These are phyloP conservation scores for Lonicera japonica DNA, from an alignment of 129 eudicot species.

Conservation along the genomic window DNA sequence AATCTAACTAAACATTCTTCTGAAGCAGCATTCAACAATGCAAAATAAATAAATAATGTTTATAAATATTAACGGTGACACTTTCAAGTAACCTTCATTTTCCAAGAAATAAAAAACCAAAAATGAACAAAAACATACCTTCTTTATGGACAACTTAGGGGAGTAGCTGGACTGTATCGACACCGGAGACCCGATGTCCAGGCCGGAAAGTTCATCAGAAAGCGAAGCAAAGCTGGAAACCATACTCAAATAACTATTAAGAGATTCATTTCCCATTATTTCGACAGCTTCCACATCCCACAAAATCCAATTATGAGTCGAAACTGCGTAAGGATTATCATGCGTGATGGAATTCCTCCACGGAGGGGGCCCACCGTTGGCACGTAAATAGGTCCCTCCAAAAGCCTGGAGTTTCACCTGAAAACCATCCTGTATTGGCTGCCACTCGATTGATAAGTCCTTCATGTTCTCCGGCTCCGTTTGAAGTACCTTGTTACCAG, in stretches of 20 bases:
- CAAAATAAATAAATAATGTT: too few relatives aligned
- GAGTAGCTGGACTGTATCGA: constrained; percentile 21
- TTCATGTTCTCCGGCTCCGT: constrained; percentile 28
- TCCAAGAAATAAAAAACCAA: too few relatives aligned
- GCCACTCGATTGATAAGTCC: constrained; percentile 62
- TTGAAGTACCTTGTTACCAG: constrained; percentile 68
- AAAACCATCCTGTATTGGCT: constrained; percentile 77
- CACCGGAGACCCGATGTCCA: constrained; percentile 34
- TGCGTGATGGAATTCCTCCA: constrained; percentile 84
- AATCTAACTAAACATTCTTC: too few relatives aligned
- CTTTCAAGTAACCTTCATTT: too few relatives aligned
- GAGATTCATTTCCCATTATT: constrained; percentile 44
- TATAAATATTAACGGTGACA: too few relatives aligned
- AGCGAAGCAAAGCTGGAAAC: constrained; percentile 48
- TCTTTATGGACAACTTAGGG: constrained; percentile 20
- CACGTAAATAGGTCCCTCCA: constrained; percentile 63
- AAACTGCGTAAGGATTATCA: constrained; percentile 42
- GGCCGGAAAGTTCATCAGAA: constrained; percentile 40
- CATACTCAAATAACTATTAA: constrained; percentile 40
- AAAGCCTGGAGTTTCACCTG: constrained; percentile 51
- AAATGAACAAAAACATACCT: neutral
- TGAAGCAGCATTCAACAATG: too few relatives aligned
- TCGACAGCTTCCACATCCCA: constrained; percentile 62
- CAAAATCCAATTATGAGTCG: constrained; percentile 53
- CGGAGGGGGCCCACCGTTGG: constrained; percentile 86